Evolutionary conservation across 148 eudicot species (phyloP), one percentile per base, ranked within the genome.

Genomic region (Euryodendron excelsum): DNA sequence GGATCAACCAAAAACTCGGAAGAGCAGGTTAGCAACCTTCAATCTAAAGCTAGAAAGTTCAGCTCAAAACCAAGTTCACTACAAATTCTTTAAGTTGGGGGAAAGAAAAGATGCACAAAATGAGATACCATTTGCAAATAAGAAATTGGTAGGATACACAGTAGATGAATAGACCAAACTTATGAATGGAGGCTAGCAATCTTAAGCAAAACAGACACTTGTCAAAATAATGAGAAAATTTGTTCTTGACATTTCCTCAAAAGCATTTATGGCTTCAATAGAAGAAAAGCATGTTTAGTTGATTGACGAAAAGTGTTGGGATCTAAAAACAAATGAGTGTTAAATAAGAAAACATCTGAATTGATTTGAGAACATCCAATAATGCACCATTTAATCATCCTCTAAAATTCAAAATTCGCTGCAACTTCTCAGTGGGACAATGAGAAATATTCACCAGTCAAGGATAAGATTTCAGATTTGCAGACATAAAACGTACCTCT

Each of bases 401-500:
- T 21, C 61, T 31, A 33, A 18, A 52, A n/a, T 20, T 31, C 0
- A 50, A 72, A 33, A 31, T 0, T 28, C 9, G 20, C 10, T 21
- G 31, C 65, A 56, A n/a, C 21, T 73, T 34, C 37, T 56, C 7
- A 58, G 15, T 33, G 47, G 23, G 47, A 52, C 30, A 20, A 33
- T 27, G n/a, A 55, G 23, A 11, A 4, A 53, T 10, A 12, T 75
- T 28, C 8, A n/a, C 34, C 3, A 44, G 33, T 27, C 2, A 62
- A 60, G 18, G 34, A 55, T 36, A 74, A 58, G 47, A 73, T n/a
- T 74, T n/a, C 41, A 58, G 47, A 56, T 58, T 74, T 74, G 48
- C 37, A 21, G 61, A 31, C 27, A 14, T 44, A 30, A 60, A 36
- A 27, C 59, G 50, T 85, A 96, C 99, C 99, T 96, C 95, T 39